phyloP scores from a whole-genome alignment of 306 rosid genomes.

The Glycine soja region DNA sequence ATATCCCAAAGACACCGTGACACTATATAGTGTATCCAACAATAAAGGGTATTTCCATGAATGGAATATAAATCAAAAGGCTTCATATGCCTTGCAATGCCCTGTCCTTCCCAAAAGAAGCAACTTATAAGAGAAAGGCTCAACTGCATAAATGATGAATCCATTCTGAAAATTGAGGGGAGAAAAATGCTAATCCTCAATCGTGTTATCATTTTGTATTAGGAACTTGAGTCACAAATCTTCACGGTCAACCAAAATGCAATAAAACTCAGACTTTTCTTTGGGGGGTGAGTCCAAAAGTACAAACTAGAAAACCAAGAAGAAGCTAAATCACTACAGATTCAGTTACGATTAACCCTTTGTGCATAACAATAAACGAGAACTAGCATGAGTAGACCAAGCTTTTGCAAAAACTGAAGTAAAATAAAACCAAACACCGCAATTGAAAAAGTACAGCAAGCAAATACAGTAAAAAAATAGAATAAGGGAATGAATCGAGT shows the following conservation, averaged over 20 bases:
- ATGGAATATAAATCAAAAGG: conserved; percentile 25
- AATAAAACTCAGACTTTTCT: background rate
- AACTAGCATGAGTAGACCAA: conserved; percentile 6
- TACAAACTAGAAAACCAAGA: conserved; percentile 10
- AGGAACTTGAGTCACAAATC: background rate
- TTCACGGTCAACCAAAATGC: conserved; percentile 26
- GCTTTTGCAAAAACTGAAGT: background rate
- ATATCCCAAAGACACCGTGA: conserved; percentile 24
- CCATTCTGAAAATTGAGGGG: background rate
- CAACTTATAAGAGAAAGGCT: background rate
- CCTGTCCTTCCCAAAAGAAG: background rate
- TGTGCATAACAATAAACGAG: background rate
- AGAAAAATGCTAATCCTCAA: background rate
- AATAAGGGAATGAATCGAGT: background rate
- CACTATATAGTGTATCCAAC: background rate
- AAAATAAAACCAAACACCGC: background rate
- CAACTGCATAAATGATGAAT: background rate
- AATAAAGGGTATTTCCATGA: background rate
- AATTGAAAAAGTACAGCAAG: background rate
- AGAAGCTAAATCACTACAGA: conserved; percentile 22
- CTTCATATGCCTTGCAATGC: conserved; percentile 1
- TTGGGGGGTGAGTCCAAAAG: background rate
- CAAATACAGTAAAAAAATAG: background rate
- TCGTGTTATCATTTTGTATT: background rate
- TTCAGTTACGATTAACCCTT: conserved; percentile 12